A percentile compares a stretch with the other conserved stretches of the same genome.
Evolutionary conservation across 208 protist genomes (phyloP).

Genomic region (Leptomonas pyrrhocoris): DNA sequence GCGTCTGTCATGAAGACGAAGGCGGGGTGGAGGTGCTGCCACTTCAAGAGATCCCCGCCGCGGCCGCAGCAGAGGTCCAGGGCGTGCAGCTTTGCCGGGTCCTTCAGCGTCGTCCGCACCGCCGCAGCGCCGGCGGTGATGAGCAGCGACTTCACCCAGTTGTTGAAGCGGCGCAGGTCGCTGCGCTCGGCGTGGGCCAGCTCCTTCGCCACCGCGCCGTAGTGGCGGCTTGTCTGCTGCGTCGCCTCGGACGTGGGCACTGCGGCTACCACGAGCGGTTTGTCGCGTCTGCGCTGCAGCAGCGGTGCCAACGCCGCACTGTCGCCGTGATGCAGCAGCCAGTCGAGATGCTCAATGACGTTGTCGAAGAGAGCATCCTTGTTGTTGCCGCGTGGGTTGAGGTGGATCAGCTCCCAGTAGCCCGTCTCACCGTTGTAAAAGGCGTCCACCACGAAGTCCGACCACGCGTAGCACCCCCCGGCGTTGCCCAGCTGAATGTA

Average conservation of each 20-base stretch:
- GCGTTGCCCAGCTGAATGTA: slow-evolving; percentile 79
- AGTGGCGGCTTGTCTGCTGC: slow-evolving; percentile 58
- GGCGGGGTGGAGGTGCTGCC: slow-evolving; percentile 50
- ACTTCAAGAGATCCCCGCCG: slow-evolving; percentile 83
- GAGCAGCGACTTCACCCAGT: slow-evolving; percentile 68
- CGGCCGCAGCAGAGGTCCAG: slow-evolving; percentile 79
- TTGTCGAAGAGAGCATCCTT: slow-evolving; percentile 68
- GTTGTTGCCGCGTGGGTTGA: slow-evolving; percentile 54
- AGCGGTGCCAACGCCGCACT: slow-evolving; percentile 15
- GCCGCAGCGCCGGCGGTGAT: slow-evolving; percentile 11
- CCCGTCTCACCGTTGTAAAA: slow-evolving; percentile 60
- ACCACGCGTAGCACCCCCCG: slow-evolving; percentile 82
- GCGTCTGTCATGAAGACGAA: slow-evolving; percentile 75
- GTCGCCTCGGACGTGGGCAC: slow-evolving; percentile 25
- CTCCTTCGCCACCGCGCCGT: slow-evolving; percentile 53
- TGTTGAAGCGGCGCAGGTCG: slow-evolving; percentile 70
- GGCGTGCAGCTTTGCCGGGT: slow-evolving; percentile 36
- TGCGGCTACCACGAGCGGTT: slow-evolving; percentile 15
- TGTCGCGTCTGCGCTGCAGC: slow-evolving; percentile 17
- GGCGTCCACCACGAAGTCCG: slow-evolving; percentile 76
- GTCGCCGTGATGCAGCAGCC: slow-evolving; percentile 39
- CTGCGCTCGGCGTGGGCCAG: slow-evolving; percentile 49
- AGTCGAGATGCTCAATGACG: slow-evolving; percentile 65
- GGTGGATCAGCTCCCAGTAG: slow-evolving; percentile 64
- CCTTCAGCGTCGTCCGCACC: slow-evolving; percentile 13